These are phyloP conservation scores for Didymosphaeria variabile DNA, from an alignment of 2,329 filamentous ascomycete species.

Conservation along the genomic window DNA sequence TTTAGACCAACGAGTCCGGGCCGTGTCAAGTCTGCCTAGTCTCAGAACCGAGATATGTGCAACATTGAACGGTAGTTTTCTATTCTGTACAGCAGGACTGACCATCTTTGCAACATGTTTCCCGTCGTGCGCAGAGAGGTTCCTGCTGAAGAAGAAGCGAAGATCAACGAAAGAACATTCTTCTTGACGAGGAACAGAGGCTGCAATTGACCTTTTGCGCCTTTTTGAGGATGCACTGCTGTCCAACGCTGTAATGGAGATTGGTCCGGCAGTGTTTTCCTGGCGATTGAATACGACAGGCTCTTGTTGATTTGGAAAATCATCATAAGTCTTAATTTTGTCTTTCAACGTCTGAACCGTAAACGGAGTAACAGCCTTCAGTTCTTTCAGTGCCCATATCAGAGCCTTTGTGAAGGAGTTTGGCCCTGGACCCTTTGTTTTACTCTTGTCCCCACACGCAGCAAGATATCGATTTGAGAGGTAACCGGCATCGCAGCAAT, in stretches of 20 bases:
- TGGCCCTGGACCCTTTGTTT: neutral
- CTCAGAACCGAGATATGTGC: slow-evolving; percentile 15
- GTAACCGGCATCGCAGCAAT: slow-evolving; percentile 32
- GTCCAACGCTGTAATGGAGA: slow-evolving; percentile 10
- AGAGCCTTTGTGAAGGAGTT: slow-evolving; percentile 20
- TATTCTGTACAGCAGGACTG: slow-evolving; percentile 3
- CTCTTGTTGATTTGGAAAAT: slow-evolving; percentile 13
- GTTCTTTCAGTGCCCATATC: slow-evolving; percentile 20
- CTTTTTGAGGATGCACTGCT: neutral
- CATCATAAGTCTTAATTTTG: slow-evolving; percentile 1
- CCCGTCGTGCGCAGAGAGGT: slow-evolving; percentile 4
- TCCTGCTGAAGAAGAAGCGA: slow-evolving; percentile 20
- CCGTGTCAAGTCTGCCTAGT: neutral
- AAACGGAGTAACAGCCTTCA: slow-evolving; percentile 10
- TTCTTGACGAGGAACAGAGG: slow-evolving; percentile 9
- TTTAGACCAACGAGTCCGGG: neutral
- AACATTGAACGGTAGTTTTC: slow-evolving; percentile 2
- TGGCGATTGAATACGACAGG: slow-evolving; percentile 14
- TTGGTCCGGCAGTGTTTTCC: slow-evolving; percentile 10
- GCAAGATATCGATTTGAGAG: slow-evolving; percentile 18
- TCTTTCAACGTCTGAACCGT: slow-evolving; percentile 4
- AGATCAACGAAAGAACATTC: slow-evolving; percentile 20
- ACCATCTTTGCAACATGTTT: slow-evolving; percentile 10
- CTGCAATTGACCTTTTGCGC: neutral
- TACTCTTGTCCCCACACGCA: slow-evolving; percentile 11